Evolutionary conservation across 169 alveolate species (phyloP).

Genomic region (Eimeria maxima): DNA sequence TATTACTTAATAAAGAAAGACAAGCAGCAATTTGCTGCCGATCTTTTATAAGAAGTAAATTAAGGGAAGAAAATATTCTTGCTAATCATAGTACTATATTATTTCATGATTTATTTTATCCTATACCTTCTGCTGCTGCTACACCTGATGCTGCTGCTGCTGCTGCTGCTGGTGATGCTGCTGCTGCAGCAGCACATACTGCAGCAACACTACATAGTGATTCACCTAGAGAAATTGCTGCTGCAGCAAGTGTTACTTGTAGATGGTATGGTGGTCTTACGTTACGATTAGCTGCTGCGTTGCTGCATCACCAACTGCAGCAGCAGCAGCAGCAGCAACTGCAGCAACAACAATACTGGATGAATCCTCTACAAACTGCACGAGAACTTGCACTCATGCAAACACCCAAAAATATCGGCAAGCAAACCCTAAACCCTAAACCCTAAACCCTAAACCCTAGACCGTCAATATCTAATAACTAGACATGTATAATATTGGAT

Average conservation of each 20-base stretch:
- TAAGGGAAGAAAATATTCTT: background rate
- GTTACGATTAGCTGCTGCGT: conserved; percentile 30
- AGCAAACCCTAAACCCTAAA: conserved; percentile 25
- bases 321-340: conserved; percentile 23
- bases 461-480: too few species aligned
- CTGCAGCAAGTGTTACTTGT: background rate
- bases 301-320: conserved; percentile 17
- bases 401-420: background rate
- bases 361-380: background rate
- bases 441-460: conserved; percentile 9
- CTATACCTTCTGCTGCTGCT: background rate
- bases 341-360: conserved; percentile 11
- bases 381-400: background rate
- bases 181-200: background rate
- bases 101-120: background rate
- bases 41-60: background rate
- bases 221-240: background rate
- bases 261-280: background rate
- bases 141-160: background rate
- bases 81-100: background rate
- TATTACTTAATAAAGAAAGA: too few species aligned
- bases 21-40: conserved; percentile 61
- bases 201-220: background rate
- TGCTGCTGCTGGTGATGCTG: background rate
- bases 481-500: too few species aligned